A percentile compares a stretch with the other conserved stretches of the same genome.
These are phyloP conservation scores for Diaporthe sp. DNA, from an alignment of 2,329 filamentous ascomycete species.

Conservation along the genomic window DNA sequence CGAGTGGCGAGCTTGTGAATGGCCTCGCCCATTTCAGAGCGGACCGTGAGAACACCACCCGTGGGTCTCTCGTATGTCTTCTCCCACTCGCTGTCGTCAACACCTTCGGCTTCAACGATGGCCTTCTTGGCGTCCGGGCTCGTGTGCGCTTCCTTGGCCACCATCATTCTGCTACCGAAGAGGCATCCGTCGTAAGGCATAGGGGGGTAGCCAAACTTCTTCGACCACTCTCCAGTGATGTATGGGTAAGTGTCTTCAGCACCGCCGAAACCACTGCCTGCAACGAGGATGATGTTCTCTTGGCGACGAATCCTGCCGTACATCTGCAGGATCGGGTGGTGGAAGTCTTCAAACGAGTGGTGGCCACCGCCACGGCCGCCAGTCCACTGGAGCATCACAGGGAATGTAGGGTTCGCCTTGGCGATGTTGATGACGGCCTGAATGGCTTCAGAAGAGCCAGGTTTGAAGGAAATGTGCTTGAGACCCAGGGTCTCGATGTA, in stretches of 20 bases:
- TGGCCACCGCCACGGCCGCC: slow-evolving; percentile 93
- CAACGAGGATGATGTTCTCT: slow-evolving; percentile 88
- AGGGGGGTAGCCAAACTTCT: slow-evolving; percentile 84
- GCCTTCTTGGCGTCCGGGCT: slow-evolving; percentile 89
- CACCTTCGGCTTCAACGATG: slow-evolving; percentile 85
- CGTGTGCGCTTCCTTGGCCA: slow-evolving; percentile 90
- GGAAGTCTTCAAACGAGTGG: slow-evolving; percentile 96
- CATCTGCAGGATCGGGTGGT: slow-evolving; percentile 90
- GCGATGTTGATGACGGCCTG: slow-evolving; percentile 93
- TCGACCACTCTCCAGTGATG: slow-evolving; percentile 89
- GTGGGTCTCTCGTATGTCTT: slow-evolving; percentile 91
- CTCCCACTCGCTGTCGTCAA: slow-evolving; percentile 88
- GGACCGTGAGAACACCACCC: slow-evolving; percentile 94
- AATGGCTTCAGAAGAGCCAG: slow-evolving; percentile 88
- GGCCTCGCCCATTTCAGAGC: slow-evolving; percentile 99
- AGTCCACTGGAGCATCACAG: slow-evolving; percentile 94
- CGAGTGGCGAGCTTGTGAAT: slow-evolving; percentile 99
- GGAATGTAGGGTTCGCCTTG: slow-evolving; percentile 92
- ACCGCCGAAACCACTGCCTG: slow-evolving; percentile 91
- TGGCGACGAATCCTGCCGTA: slow-evolving; percentile 88
- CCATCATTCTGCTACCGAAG: slow-evolving; percentile 95
- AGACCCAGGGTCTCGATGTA: slow-evolving; percentile 93
- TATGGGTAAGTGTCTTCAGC: slow-evolving; percentile 93
- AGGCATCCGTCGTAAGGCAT: slow-evolving; percentile 96
- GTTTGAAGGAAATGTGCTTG: slow-evolving; percentile 96